phyloP scores from a whole-genome alignment of 495 filamentous ascomycete species.

The Penicillium silybi region DNA sequence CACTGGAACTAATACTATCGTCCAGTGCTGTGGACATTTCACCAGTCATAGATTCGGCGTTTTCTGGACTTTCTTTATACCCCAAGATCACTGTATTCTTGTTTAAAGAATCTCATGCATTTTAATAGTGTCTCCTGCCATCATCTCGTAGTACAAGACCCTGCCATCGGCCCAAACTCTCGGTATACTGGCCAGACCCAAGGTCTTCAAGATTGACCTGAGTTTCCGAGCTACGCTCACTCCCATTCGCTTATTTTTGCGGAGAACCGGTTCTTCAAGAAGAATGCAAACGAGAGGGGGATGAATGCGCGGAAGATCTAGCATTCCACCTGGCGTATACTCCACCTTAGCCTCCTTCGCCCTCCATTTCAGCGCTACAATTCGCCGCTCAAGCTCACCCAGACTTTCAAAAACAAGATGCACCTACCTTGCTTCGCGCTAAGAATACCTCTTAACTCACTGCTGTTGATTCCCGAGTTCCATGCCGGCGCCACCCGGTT shows the following conservation, averaged over 20 bases:
- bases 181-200: not conserved
- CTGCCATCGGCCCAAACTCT: not conserved
- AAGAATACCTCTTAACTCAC: not conserved
- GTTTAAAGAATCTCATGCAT: not conserved
- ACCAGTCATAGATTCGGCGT: slow-evolving; percentile 17
- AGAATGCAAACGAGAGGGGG: slow-evolving; percentile 16
- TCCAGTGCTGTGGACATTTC: not conserved
- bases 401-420: not conserved
- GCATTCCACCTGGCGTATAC: slow-evolving; percentile 8
- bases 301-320: slow-evolving; percentile 13
- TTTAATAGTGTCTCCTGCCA: not conserved
- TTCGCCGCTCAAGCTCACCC: not conserved
- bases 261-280: slow-evolving; percentile 4
- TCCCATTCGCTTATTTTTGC: not conserved
- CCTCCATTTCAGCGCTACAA: not conserved
- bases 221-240: not conserved
- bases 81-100: slow-evolving; percentile 18
- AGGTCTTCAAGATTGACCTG: not conserved
- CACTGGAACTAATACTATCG: slow-evolving; percentile 48
- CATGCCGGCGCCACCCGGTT: not conserved
- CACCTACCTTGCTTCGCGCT: not conserved
- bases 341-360: not conserved
- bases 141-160: slow-evolving; percentile 1
- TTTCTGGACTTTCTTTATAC: slow-evolving; percentile 19
- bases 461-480: not conserved